phyloP scores from a whole-genome alignment of 129 eudicot genomes.

The Smallanthus sonchifolius region DNA sequence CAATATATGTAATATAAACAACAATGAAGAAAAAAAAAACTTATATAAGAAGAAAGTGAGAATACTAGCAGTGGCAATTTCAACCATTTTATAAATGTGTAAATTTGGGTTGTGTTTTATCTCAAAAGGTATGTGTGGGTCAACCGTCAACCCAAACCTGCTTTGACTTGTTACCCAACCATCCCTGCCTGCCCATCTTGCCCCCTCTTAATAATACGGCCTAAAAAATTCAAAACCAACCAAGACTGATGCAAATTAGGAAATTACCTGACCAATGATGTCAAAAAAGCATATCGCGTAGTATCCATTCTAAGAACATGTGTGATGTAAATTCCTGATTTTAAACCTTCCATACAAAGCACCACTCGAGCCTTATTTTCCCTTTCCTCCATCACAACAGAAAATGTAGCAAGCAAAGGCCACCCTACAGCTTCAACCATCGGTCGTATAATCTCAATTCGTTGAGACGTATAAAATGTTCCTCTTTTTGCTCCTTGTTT shows the following conservation, averaged over 20 bases:
- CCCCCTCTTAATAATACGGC: background rate
- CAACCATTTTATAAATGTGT: too few relatives aligned
- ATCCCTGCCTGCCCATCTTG: background rate
- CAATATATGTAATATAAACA: too few relatives aligned
- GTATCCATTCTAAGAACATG: conserved; percentile 93
- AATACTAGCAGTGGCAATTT: too few relatives aligned
- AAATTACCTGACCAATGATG: conserved; percentile 74
- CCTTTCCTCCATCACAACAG: conserved; percentile 91
- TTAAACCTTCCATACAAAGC: conserved; percentile 90
- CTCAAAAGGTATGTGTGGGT: conserved; percentile 1
- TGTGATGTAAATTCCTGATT: conserved; percentile 80
- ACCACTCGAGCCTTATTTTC: conserved; percentile 69
- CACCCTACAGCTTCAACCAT: conserved; percentile 97
- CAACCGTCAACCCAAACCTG: background rate
- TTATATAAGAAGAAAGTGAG: too few relatives aligned
- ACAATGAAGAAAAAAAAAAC: too few relatives aligned
- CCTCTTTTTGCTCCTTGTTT: conserved; percentile 73
- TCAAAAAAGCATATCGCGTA: conserved; percentile 85
- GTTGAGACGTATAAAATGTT: conserved; percentile 60
- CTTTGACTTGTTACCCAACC: background rate
- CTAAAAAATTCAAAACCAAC: background rate
- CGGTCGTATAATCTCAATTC: conserved; percentile 69
- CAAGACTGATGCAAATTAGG: background rate
- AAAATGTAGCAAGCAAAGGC: conserved; percentile 93
- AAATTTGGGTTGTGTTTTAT: background rate